Evolutionary conservation across 2,329 filamentous ascomycete genomes (phyloP).

Genomic region (Aureobasidium sp.): DNA sequence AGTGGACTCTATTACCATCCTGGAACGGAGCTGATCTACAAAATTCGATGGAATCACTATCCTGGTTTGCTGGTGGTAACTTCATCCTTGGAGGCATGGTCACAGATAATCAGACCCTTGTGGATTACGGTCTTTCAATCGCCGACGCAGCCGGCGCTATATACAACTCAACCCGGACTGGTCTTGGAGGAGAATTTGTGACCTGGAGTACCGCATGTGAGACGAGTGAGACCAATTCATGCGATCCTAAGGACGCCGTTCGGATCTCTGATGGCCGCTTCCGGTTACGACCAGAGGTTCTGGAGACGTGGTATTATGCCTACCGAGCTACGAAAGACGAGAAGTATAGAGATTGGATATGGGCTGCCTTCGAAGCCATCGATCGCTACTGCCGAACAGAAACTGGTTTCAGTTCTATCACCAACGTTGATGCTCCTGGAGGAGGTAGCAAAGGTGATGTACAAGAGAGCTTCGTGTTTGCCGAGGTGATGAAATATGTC

Average conservation of each 20-base stretch:
- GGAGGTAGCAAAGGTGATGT: constrained; percentile 16
- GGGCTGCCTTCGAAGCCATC: constrained; percentile 19
- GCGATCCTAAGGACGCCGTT: constrained; percentile 15
- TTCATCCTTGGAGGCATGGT: constrained; percentile 26
- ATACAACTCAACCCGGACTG: constrained; percentile 18
- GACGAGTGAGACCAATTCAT: constrained; percentile 4
- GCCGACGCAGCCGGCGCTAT: constrained; percentile 19
- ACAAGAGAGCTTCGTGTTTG: constrained; percentile 19
- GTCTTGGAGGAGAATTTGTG: constrained; percentile 22
- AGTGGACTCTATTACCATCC: constrained; percentile 22
- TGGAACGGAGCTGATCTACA: constrained; percentile 17
- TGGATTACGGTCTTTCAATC: constrained; percentile 24
- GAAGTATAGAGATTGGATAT: constrained; percentile 23
- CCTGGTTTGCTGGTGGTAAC: constrained; percentile 26
- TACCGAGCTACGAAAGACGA: constrained; percentile 21
- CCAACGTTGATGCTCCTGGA: constrained; percentile 17
- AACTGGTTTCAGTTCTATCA: constrained; percentile 19
- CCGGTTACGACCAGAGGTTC: constrained; percentile 21
- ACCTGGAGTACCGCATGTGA: constrained; percentile 19
- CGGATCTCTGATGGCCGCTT: constrained; percentile 13
- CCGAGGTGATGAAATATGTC: constrained; percentile 21
- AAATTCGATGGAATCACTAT: constrained; percentile 21
- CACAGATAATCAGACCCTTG: constrained; percentile 19
- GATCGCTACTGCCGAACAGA: constrained; percentile 18
- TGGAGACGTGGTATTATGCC: constrained; percentile 27